phyloP scores from a whole-genome alignment of 371 early-diverging fungal species.

The Mucor velutinosus region DNA sequence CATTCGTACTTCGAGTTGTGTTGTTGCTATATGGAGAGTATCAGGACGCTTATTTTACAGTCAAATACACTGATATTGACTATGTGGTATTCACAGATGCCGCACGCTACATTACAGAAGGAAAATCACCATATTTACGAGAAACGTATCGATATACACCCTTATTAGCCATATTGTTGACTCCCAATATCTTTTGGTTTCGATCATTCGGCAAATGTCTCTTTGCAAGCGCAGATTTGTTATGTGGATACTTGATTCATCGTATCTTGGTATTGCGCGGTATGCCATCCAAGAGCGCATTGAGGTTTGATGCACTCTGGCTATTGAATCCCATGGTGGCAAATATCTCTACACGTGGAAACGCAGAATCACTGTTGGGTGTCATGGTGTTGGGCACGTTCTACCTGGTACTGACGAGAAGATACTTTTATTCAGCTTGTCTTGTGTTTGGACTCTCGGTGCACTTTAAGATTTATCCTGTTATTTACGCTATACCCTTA shows the following conservation, averaged over 20 bases:
- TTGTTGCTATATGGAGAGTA: constrained; percentile 81
- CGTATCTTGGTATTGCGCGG: constrained; percentile 58
- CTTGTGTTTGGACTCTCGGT: constrained; percentile 89
- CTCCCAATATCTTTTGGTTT: constrained; percentile 77
- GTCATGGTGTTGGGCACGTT: constrained; percentile 77
- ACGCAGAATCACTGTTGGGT: constrained; percentile 86
- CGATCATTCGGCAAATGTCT: constrained; percentile 87
- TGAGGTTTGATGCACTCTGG: constrained; percentile 71
- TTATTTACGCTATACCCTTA: constrained; percentile 87
- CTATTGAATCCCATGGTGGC: constrained; percentile 94
- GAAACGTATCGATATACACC: constrained; percentile 98
- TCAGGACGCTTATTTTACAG: constrained; percentile 83
- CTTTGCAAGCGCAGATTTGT: constrained; percentile 81
- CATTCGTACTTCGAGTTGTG: constrained; percentile 58
- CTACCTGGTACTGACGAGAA: constrained; percentile 63
- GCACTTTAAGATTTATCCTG: constrained; percentile 96
- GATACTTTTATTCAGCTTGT: constrained; percentile 58
- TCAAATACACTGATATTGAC: constrained; percentile 97
- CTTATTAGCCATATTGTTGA: constrained; percentile 80
- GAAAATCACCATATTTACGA: constrained; percentile 84
- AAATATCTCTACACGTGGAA: constrained; percentile 95
- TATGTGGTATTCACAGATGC: constrained; percentile 97
- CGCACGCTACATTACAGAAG: constrained; percentile 73
- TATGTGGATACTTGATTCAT: constrained; percentile 72
- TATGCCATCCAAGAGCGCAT: constrained; percentile 50